Evolutionary conservation across 1,284 basidiomycete species (phyloP).

Genomic region (Baeospora myosura): DNA sequence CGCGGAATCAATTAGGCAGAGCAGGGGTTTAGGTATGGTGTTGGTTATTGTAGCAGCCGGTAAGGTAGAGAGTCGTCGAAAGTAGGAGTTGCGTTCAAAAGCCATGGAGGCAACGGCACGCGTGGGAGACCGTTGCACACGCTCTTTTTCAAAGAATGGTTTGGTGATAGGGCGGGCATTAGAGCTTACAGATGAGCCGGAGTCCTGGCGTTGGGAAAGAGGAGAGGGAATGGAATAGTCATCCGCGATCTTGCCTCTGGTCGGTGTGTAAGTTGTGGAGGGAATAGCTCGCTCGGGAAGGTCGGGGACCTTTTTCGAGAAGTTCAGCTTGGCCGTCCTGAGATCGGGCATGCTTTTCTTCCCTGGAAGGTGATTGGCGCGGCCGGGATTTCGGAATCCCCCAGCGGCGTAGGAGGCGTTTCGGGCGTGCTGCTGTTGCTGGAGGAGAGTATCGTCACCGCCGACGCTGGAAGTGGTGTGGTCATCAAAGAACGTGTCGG

Average conservation of each 20-base stretch:
- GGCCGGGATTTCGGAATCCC: conserved; percentile 24
- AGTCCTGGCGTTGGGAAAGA: conserved; percentile 36
- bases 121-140: conserved; percentile 14
- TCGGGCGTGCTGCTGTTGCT: conserved; percentile 37
- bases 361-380: conserved; percentile 35
- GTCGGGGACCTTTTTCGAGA: conserved; percentile 21
- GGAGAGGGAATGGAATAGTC: conserved; percentile 37
- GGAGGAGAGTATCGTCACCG: conserved; percentile 14
- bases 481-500: conserved; percentile 34
- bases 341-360: conserved; percentile 90
- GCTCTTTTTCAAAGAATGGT: conserved; percentile 30
- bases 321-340: conserved; percentile 45
- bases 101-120: conserved; percentile 53
- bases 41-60: conserved; percentile 59
- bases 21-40: conserved; percentile 67
- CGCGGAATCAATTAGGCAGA: conserved; percentile 78
- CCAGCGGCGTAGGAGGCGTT: conserved; percentile 50
- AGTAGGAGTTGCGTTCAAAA: conserved; percentile 87
- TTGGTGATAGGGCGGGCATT: conserved; percentile 18
- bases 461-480: conserved; percentile 22
- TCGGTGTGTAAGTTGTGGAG: conserved; percentile 11
- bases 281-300: not conserved
- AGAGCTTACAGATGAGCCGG: conserved; percentile 33
- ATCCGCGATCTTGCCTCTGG: conserved; percentile 16
- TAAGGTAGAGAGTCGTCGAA: conserved; percentile 78